Base-by-base conservation (phyloP, 805 yeast genomes). In the Kuraishia floccosa region DNA sequence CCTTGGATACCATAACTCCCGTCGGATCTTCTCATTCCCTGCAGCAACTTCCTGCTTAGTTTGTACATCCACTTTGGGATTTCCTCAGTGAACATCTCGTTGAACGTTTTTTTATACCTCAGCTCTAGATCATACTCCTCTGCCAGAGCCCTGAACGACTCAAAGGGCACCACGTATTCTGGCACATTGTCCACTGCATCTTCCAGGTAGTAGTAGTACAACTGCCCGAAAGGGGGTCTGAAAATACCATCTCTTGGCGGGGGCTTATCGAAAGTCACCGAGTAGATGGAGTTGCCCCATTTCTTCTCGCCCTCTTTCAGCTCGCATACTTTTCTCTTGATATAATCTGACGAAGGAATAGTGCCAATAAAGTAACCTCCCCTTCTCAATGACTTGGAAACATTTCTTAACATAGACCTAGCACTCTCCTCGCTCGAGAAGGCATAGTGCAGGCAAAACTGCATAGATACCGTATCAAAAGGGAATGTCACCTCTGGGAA, bases 121-220 rank as follows among this genome's bases (percentile, higher is more conserved):
- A 91, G 56, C 34, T 74, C 78, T 38, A 89, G 54, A 10, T 84
- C 84, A 50, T 75, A 82, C 35, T 85, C 93, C 47, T 78, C 84
- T 27, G 96, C 93, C 33, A 89, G 56, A 34, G 78, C 72, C 52
- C 94, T 66, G 35, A 91, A 71, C 1, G 77, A 71, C 46, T 89
- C 96, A 54, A 91, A 86, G 1, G 96, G 97, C 5, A 91, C 96
- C 5, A 91, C 93, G 46, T 81, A 91, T 48, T 91, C 99, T 0
- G 97, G 97, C 16, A 91, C 96, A 44, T 91, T 78, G 38, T 85
- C 96, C 30, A 91, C 89, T 0, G 99, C 98, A 57, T 91, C 98
- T 40, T 76, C 76, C 35, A 91, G 58, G 56, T 63, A 83, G 50
- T 82, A 91, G 32, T 71, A 72, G 52, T 91, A 91, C 44, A 72